Percentiles rank a stretch among this genome's conserved stretches.
These are phyloP conservation scores for Jatropha podagrica DNA, from an alignment of 441 rosid species.

Conservation along the genomic window DNA sequence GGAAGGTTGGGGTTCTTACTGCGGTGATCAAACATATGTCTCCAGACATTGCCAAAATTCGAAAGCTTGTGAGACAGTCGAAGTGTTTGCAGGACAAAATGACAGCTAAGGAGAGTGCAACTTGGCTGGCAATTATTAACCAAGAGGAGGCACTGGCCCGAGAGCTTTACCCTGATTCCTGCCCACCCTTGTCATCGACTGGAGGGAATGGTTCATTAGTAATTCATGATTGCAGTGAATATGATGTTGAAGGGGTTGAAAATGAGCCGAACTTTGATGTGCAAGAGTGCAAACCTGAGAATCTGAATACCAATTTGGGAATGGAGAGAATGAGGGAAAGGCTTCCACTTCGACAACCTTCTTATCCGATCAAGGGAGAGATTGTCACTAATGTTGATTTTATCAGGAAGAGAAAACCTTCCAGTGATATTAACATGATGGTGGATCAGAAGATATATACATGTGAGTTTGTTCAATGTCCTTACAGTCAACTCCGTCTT, in stretches of 20 bases:
- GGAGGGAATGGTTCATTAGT: conserved; percentile 62
- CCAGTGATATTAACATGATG: conserved; percentile 40
- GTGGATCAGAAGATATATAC: conserved; percentile 64
- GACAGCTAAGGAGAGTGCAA: conserved; percentile 89
- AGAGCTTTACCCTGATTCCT: conserved; percentile 70
- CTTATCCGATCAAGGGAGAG: conserved; percentile 53
- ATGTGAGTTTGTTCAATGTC: conserved; percentile 75
- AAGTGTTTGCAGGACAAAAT: conserved; percentile 90
- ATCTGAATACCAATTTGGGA: conserved; percentile 38
- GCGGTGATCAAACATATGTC: conserved; percentile 89
- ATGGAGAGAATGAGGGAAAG: conserved; percentile 41
- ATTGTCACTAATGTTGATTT: conserved; percentile 36
- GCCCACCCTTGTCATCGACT: conserved; percentile 49
- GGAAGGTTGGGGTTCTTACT: conserved; percentile 88
- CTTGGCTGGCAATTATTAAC: conserved; percentile 81
- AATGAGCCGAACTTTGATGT: conserved; percentile 53
- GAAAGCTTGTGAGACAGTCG: conserved; percentile 75
- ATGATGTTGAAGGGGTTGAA: conserved; percentile 87
- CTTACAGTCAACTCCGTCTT: conserved; percentile 50
- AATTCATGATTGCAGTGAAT: conserved; percentile 66
- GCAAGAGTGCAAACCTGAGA: conserved; percentile 56
- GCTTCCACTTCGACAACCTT: conserved; percentile 31
- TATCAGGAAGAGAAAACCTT: conserved; percentile 63
- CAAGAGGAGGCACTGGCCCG: conserved; percentile 62
- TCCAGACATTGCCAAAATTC: conserved; percentile 68